Evolutionary conservation across 345 rosid genomes (phyloP), one percentile per base, ranked within the genome.

Genomic region (Cardamine resedifolia): DNA sequence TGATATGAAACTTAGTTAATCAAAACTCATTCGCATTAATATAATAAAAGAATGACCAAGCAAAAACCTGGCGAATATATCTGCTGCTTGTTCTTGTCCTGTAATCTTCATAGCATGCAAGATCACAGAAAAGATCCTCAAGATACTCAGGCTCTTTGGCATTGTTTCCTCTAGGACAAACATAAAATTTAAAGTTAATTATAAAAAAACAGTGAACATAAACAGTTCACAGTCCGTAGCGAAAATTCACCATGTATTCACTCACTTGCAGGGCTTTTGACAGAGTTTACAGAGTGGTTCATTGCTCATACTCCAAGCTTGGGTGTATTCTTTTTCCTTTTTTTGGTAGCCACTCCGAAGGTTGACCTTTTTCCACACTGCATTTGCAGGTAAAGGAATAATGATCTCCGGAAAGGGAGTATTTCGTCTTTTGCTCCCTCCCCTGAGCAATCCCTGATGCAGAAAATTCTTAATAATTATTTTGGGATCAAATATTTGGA

Each of bases 201-300:
- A 3, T 11, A 10, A 8, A 38, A 16, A 31, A 24, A n/a, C 49
- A 38, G 20, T 58, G 21, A 49, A 23, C 44, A 34, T 31, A 66
- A 60, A 14, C 7, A 30, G 12, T 20, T 14, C 10, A 10, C 36
- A 34, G 3, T 62, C 36, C 36, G 36, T 47, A 47, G 41, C 18
- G 10, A 34, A 28, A 19, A 21, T 18, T 38, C 21, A 45, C 66
- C 50, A 20, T 16, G 41, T 50, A 30, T 58, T 60, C 70, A 75
- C 92, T 57, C 81, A 94, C 98, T 58, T 80, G 92, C 96, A 91
- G 30, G 80, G 87, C 49, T 78, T 73, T 81, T 94, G 98, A 76
- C 97, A 94, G 72, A 89, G 91, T 83, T 94, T 94, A 77, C 98
- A 94, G 64, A 94, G 98, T 59, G 98, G 98, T 78, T 88, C 91